Percentiles rank a stretch among this genome's conserved stretches.
These are phyloP conservation scores for Aphanomyces invadans DNA, from an alignment of 352 stramenopile species.

Conservation along the genomic window DNA sequence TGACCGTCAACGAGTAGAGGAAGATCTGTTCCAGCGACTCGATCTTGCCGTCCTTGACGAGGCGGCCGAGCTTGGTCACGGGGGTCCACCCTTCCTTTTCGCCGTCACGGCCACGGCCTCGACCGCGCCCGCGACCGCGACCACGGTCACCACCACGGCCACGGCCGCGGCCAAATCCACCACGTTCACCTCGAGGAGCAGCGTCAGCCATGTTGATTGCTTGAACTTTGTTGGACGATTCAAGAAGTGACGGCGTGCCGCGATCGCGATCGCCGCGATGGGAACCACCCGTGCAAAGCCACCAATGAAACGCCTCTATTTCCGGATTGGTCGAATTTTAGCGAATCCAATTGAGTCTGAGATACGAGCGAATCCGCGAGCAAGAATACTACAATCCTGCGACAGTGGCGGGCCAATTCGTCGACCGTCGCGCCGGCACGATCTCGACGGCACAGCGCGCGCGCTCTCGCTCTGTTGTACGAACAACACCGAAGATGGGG, in stretches of 20 bases:
- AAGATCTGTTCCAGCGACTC: conserved; percentile 99
- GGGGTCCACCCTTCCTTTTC: conserved; percentile 96
- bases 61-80: conserved; percentile 99
- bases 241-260: conserved; percentile 38
- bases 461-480: too few species aligned
- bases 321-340: background rate
- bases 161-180: conserved; percentile 90
- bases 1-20: conserved; percentile 99
- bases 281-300: background rate
- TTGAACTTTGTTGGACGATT: conserved; percentile 40
- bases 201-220: conserved; percentile 71
- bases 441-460: too few species aligned
- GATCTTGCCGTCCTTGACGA: conserved; percentile 99
- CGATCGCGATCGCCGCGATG: conserved; percentile 26
- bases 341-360: background rate
- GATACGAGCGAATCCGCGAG: too few species aligned
- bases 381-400: too few species aligned
- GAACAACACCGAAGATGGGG: too few species aligned
- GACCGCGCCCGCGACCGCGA: conserved; percentile 73
- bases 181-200: conserved; percentile 70
- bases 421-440: too few species aligned
- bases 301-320: background rate
- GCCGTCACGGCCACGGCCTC: conserved; percentile 83
- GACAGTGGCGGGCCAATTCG: too few species aligned
- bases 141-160: conserved; percentile 75